A percentile compares a stretch with the other conserved stretches of the same genome.
Conservation (phyloP, 768 basidiomycete genomes). For the Boletus sp. region DNA sequence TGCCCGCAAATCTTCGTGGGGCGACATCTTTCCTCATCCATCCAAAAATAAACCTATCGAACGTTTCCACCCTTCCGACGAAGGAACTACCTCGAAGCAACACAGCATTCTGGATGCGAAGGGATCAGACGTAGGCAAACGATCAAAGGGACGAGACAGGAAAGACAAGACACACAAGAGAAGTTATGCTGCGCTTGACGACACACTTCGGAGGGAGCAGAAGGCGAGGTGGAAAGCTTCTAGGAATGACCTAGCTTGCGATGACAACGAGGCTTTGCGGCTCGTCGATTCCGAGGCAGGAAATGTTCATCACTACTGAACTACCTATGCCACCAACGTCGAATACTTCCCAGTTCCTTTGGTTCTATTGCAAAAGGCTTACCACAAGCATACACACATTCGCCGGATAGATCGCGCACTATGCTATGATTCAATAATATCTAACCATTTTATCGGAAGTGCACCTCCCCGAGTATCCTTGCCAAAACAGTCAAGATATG, state of each 20-base stretch:
- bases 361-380: not conserved
- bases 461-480: not conserved
- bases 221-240: conserved; percentile 33
- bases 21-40: conserved; percentile 90
- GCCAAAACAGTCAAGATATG: not conserved
- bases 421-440: conserved; percentile 1
- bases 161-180: conserved; percentile 23
- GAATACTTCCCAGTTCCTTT: not conserved
- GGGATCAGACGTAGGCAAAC: conserved; percentile 63
- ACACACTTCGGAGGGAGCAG: conserved; percentile 40
- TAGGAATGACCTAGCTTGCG: conserved; percentile 12
- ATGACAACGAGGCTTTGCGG: conserved; percentile 1
- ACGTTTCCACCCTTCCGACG: conserved; percentile 43
- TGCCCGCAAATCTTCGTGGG: conserved; percentile 91
- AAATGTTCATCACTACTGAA: conserved; percentile 5
- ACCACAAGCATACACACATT: not conserved
- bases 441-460: not conserved
- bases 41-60: conserved; percentile 77
- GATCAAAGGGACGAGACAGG: conserved; percentile 27
- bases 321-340: not conserved
- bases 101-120: conserved; percentile 28
- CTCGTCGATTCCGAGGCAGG: conserved; percentile 11
- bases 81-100: conserved; percentile 27
- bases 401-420: not conserved
- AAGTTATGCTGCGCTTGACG: conserved; percentile 29